Conservation (phyloP, 2,329 filamentous ascomycete species). For the Colletotrichum sp. region DNA sequence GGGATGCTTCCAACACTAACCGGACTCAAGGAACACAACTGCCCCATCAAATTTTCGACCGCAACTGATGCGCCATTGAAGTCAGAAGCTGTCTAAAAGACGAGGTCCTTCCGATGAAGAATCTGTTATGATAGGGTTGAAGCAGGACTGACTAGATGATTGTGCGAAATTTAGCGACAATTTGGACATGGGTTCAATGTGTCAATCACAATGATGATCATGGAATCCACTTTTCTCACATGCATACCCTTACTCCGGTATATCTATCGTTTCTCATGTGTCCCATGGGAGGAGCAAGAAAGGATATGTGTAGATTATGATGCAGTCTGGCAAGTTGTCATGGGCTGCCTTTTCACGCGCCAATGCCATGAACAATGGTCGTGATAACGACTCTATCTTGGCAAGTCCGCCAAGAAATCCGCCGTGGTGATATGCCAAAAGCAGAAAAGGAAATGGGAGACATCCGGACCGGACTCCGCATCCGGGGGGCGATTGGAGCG, state of each 20-base stretch:
- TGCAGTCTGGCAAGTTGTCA: not conserved
- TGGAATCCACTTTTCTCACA: not conserved
- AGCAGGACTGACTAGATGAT: not conserved
- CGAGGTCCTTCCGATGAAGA: rapidly evolving
- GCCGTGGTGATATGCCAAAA: not conserved
- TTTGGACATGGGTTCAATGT: not conserved
- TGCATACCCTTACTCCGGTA: not conserved
- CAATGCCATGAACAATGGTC: not conserved
- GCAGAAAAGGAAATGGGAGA: not conserved
- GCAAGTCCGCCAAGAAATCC: not conserved
- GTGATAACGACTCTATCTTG: not conserved
- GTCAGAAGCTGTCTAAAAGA: rapidly evolving
- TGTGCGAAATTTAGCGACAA: not conserved
- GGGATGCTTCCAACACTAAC: not conserved
- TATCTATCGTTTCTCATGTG: not conserved
- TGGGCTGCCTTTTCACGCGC: not conserved
- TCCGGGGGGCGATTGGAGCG: not conserved
- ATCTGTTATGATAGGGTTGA: not conserved
- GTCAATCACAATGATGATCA: not conserved
- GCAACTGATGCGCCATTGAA: not conserved
- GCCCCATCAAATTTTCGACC: not conserved
- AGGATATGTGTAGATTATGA: not conserved
- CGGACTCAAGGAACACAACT: not conserved
- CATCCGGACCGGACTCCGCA: not conserved
- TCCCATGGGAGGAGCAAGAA: not conserved